Conservation (phyloP, 2,329 filamentous ascomycete genomes). For the Colletotrichum sp. region DNA sequence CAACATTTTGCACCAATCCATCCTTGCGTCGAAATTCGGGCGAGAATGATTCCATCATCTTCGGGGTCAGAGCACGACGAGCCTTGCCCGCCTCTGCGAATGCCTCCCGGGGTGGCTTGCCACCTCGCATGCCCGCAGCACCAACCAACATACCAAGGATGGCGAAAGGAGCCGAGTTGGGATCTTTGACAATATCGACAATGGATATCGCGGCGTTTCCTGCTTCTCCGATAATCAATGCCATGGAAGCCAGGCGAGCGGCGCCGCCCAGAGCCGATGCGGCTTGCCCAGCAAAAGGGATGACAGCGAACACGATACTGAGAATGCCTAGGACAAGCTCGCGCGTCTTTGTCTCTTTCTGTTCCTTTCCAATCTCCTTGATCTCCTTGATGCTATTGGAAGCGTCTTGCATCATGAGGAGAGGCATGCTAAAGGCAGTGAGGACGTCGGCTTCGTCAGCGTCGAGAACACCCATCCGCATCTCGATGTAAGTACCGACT, state of each 20-base stretch:
- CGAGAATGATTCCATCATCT: background rate
- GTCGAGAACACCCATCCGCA: background rate
- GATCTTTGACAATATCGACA: conserved; percentile 26
- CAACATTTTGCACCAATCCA: background rate
- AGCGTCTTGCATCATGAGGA: conserved; percentile 29
- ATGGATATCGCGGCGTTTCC: conserved; percentile 27
- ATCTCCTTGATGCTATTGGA: conserved; percentile 29
- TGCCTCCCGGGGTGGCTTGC: background rate
- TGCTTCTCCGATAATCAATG: conserved; percentile 22
- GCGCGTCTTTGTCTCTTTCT: conserved; percentile 23
- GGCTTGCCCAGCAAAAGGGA: conserved; percentile 54
- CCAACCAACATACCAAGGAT: conserved; percentile 27
- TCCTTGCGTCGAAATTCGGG: background rate
- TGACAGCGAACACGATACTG: conserved; percentile 51
- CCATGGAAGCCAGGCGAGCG: conserved; percentile 13
- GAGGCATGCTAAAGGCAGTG: conserved; percentile 20
- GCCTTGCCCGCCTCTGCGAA: background rate
- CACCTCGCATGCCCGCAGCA: background rate
- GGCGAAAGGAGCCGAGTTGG: conserved; percentile 28
- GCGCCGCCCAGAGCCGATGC: conserved; percentile 34
- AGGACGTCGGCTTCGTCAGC: background rate
- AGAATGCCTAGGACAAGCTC: conserved; percentile 35
- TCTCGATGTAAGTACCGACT: background rate
- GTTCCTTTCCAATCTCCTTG: conserved; percentile 26
- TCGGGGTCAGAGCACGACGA: background rate